Conservation (phyloP, 176 grass and related monocot species). For the Avena atlantica region DNA sequence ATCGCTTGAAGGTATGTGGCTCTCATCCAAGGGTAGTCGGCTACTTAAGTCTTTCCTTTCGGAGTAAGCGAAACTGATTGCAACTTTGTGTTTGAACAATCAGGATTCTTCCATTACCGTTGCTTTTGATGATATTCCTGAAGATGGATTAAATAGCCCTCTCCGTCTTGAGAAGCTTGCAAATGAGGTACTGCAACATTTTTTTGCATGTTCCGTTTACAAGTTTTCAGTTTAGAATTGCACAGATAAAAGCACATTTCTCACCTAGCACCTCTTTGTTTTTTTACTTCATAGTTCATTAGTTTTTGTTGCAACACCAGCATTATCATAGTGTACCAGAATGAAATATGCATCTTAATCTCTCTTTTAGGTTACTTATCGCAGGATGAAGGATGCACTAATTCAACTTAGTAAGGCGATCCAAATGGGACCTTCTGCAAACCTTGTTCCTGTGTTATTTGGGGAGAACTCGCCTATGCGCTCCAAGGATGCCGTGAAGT, state of each 20-base stretch:
- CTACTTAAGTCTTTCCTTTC: background rate
- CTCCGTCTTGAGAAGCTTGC: slow-evolving; percentile 95
- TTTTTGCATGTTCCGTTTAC: background rate
- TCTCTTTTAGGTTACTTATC: slow-evolving; percentile 86
- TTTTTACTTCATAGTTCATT: background rate
- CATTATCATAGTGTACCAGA: slow-evolving; percentile 5
- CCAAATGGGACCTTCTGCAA: slow-evolving; percentile 78
- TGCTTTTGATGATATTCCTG: slow-evolving; percentile 96
- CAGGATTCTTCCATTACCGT: slow-evolving; percentile 92
- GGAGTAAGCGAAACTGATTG: background rate
- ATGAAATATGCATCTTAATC: slow-evolving; percentile 24
- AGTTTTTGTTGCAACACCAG: background rate
- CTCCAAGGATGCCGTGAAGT: slow-evolving; percentile 68
- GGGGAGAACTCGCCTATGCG: slow-evolving; percentile 71
- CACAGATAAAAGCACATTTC: background rate
- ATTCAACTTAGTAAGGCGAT: slow-evolving; percentile 78
- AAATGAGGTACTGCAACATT: slow-evolving; percentile 74
- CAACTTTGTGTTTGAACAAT: slow-evolving; percentile 45
- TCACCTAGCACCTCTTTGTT: slow-evolving; percentile 8
- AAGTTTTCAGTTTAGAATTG: slow-evolving; percentile 19
- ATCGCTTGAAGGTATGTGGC: slow-evolving; percentile 82
- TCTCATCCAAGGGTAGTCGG: background rate
- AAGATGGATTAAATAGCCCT: slow-evolving; percentile 96
- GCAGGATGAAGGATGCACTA: slow-evolving; percentile 91
- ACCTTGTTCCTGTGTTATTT: slow-evolving; percentile 96